Conservation (phyloP, 2,329 filamentous ascomycete species). For the Colletotrichum trifolii region DNA sequence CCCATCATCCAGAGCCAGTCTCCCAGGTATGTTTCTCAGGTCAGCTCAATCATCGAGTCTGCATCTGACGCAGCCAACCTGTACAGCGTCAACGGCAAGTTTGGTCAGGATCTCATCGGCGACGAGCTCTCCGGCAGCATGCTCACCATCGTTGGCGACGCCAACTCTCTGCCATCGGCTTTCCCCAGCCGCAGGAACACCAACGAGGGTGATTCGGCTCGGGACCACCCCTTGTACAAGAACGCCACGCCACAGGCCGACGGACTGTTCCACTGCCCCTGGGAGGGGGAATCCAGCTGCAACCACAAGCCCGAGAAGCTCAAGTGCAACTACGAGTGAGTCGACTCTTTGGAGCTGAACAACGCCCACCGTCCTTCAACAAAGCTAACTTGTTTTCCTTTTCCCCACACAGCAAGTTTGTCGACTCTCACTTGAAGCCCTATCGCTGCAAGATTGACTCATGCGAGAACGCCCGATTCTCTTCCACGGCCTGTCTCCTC, state of each 20-base stretch:
- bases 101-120: slow-evolving; percentile 39
- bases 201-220: slow-evolving; percentile 66
- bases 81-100: slow-evolving; percentile 52
- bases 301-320: slow-evolving; percentile 94
- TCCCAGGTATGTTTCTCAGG: slow-evolving; percentile 60
- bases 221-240: slow-evolving; percentile 78
- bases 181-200: slow-evolving; percentile 60
- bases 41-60: slow-evolving; percentile 35
- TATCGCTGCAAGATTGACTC: slow-evolving; percentile 90
- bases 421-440: slow-evolving; percentile 96
- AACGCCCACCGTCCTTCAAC: neutral
- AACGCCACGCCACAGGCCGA: slow-evolving; percentile 72
- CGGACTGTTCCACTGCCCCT: slow-evolving; percentile 94
- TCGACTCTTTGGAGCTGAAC: slow-evolving; percentile 34
- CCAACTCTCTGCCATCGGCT: slow-evolving; percentile 49
- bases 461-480: slow-evolving; percentile 90
- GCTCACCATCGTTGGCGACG: slow-evolving; percentile 48
- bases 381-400: slow-evolving; percentile 42
- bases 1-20: slow-evolving; percentile 62
- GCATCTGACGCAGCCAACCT: slow-evolving; percentile 46
- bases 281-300: slow-evolving; percentile 77
- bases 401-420: slow-evolving; percentile 78
- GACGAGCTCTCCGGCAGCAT: slow-evolving; percentile 36
- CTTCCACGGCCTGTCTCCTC: slow-evolving; percentile 92
- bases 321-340: slow-evolving; percentile 99